Conservation (phyloP, 306 rosid genomes). For the Cucumis melo region DNA sequence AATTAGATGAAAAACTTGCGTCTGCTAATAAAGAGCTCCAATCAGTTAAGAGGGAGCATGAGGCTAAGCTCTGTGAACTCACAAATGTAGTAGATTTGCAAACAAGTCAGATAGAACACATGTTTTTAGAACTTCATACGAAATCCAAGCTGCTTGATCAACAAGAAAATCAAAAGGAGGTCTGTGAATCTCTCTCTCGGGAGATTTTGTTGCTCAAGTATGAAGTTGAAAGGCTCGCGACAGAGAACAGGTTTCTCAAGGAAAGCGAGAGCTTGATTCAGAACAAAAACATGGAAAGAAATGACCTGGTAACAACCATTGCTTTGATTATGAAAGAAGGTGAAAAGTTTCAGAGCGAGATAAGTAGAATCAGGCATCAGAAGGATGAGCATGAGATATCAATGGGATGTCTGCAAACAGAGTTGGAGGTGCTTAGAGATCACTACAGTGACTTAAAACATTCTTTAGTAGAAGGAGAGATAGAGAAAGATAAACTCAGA, state of each 20-base stretch:
- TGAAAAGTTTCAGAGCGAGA: constrained; percentile 32
- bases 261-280: constrained; percentile 38
- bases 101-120: constrained; percentile 33
- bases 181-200: constrained; percentile 31
- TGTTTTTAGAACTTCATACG: constrained; percentile 43
- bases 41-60: constrained; percentile 28
- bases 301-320: constrained; percentile 36
- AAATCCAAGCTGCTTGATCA: constrained; percentile 46
- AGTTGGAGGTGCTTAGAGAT: constrained; percentile 44
- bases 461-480: constrained; percentile 45
- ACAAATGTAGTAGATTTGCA: constrained; percentile 36
- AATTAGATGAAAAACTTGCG: constrained; percentile 46
- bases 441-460: constrained; percentile 40
- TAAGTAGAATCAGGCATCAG: constrained; percentile 26
- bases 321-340: constrained; percentile 45
- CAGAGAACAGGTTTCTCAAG: constrained; percentile 31
- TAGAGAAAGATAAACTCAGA: constrained; percentile 59
- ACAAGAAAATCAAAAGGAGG: constrained; percentile 39
- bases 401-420: constrained; percentile 30
- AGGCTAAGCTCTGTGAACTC: constrained; percentile 34
- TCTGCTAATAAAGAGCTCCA: constrained; percentile 44
- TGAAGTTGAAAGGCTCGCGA: constrained; percentile 44
- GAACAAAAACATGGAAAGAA: constrained; percentile 40
- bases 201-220: constrained; percentile 35
- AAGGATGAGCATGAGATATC: constrained; percentile 43